Evolutionary conservation across 164 flowering plant species (phyloP).

Genomic region (Liriodendron chinense): DNA sequence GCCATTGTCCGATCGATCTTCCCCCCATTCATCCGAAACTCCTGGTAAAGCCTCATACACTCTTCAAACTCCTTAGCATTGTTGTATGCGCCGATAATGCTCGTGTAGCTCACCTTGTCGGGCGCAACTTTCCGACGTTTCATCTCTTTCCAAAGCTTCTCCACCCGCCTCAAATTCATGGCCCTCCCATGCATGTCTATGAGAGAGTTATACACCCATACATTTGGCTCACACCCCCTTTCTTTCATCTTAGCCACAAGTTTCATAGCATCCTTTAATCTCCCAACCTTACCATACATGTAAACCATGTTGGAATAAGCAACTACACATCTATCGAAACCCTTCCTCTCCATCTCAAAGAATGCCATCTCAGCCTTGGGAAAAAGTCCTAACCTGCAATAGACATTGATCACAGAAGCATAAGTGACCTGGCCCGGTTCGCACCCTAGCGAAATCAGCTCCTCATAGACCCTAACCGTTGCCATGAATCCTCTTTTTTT

Average conservation of each 20-base stretch:
- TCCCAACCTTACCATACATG: conserved; percentile 70
- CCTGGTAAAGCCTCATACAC: conserved; percentile 47
- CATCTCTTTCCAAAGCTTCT: conserved; percentile 87
- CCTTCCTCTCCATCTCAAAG: conserved; percentile 55
- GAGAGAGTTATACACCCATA: conserved; percentile 76
- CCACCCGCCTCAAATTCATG: conserved; percentile 58
- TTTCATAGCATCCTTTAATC: conserved; percentile 62
- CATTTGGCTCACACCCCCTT: conserved; percentile 70
- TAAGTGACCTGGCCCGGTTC: conserved; percentile 85
- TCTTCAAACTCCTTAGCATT: conserved; percentile 52
- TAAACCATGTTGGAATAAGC: conserved; percentile 79
- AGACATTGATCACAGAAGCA: conserved; percentile 53
- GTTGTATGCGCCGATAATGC: conserved; percentile 55
- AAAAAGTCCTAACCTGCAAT: conserved; percentile 41
- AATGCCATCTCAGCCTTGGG: conserved; percentile 51
- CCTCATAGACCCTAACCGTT: conserved; percentile 45
- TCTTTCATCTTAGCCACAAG: conserved; percentile 79
- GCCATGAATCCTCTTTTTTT: conserved; percentile 44
- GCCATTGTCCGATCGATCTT: conserved; percentile 65
- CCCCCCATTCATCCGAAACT: conserved; percentile 60
- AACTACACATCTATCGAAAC: conserved; percentile 70
- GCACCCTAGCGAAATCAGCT: conserved; percentile 38
- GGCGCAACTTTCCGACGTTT: conserved; percentile 55
- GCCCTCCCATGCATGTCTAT: conserved; percentile 72
- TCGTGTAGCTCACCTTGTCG: conserved; percentile 72